These are phyloP conservation scores for Moringa oleifera DNA, from an alignment of 345 rosid species.

Conservation along the genomic window DNA sequence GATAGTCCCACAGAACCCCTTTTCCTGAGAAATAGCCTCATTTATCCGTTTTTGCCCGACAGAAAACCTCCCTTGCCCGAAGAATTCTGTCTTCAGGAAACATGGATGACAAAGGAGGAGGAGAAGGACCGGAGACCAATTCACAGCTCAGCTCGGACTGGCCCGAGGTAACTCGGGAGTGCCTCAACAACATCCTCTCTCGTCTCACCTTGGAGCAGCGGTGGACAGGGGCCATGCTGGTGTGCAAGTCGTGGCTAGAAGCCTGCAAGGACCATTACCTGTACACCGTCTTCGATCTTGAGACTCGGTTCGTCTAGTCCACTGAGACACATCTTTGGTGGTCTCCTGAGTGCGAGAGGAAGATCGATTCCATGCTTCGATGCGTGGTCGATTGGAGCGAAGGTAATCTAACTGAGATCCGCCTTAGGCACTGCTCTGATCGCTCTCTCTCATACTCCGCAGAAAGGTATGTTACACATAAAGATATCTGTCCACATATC, in stretches of 20 bases:
- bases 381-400: constrained; percentile 62
- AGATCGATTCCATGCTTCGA: constrained; percentile 62
- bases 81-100: neutral
- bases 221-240: constrained; percentile 58
- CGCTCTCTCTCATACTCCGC: constrained; percentile 48
- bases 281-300: constrained; percentile 53
- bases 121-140: constrained; percentile 2
- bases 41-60: no score
- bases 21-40: no score
- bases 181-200: constrained; percentile 59
- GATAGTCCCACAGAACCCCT: no score
- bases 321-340: constrained; percentile 50
- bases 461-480: constrained; percentile 36
- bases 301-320: constrained; percentile 38
- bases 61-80: no score
- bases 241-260: constrained; percentile 61
- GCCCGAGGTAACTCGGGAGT: constrained; percentile 67
- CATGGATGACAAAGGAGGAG: neutral
- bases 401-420: constrained; percentile 45
- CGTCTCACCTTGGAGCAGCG: constrained; percentile 51
- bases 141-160: constrained; percentile 33
- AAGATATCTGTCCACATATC: neutral
- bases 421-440: constrained; percentile 69
- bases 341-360: constrained; percentile 61
- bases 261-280: constrained; percentile 62